Evolutionary conservation across 1,139 yeast genomes (phyloP), one percentile per base, ranked within the genome.

Genomic region (Yamadazyma friedrichii): DNA sequence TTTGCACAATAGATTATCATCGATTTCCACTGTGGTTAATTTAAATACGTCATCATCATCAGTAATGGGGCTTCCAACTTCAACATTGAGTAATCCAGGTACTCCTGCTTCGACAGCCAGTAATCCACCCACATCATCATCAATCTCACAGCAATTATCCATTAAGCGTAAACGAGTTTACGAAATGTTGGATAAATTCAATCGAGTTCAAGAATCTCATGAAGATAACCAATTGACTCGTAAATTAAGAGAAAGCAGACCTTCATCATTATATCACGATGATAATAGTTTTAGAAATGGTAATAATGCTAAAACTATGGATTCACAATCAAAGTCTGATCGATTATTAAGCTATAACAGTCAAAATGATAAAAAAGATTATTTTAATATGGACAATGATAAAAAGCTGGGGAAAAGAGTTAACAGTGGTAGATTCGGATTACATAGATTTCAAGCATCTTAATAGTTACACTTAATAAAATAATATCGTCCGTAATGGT

Each of bases 1-100:
- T 0, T 71, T 94, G 48, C 84, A 84, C 48, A 88, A 85, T 56
- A 72, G 99, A 46, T 71, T 93, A 41, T 78, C 78, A 42, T 73
- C 87, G 1, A 56, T 64, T 4, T 56, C 67, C 1, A 59, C 56
- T 15, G 59, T 61, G 6, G 54, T 52, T 35, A 54, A 50, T 15
- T 49, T 60, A 24, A 46, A 49, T 13, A 20, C 24, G 3, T 11
- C 29, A 22, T 10, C 13, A 4, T 15, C 25, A 11, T 10, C 20
- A 4, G 22, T 6, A 9, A 15, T 35, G 9, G 16, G 29, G 16
- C 15, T 25, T 3, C 16, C 25, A 6, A 25, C 15, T 4, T 13
- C 11, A 11, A 15, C 48, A 3, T 13, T 31, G 9, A 38, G 54
- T 0, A 41, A 55, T 6, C 47, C 58, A 11, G 44, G 47, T 6